Percentiles rank a stretch among this genome's conserved stretches.
Conservation (phyloP, 176 grass and related monocot species). For the Typha latifolia region DNA sequence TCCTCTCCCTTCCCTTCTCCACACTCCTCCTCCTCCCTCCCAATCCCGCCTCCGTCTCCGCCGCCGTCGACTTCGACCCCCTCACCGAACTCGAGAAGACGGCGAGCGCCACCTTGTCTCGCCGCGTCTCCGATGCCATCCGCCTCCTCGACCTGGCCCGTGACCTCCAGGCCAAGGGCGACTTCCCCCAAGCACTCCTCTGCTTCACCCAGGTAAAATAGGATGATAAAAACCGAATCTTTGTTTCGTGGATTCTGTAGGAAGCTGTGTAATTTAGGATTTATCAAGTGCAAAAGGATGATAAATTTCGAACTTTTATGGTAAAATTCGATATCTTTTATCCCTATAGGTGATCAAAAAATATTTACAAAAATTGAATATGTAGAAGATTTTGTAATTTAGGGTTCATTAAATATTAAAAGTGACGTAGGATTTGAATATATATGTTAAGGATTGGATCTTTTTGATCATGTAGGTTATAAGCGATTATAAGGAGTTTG, state of each 20-base stretch:
- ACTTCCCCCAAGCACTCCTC: constrained; percentile 54
- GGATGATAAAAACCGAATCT: background rate
- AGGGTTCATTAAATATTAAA: too few relatives aligned
- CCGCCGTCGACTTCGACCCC: constrained; percentile 30
- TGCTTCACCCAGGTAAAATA: constrained; percentile 50
- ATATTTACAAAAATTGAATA: background rate
- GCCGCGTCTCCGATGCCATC: constrained; percentile 52
- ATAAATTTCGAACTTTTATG: background rate
- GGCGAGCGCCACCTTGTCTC: constrained; percentile 42
- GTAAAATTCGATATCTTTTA: background rate
- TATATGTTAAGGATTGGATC: background rate
- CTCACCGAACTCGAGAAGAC: constrained; percentile 36
- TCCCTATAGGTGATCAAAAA: background rate
- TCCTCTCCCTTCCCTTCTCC: constrained; percentile 26
- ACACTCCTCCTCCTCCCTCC: constrained; percentile 15
- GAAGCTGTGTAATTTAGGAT: background rate
- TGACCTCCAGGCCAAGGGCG: constrained; percentile 78
- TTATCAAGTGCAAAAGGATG: background rate
- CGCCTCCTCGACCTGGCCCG: constrained; percentile 49
- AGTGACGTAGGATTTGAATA: too few relatives aligned
- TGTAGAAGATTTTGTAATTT: too few relatives aligned
- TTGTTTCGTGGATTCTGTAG: background rate
- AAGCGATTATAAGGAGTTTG: constrained; percentile 63
- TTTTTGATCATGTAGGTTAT: constrained; percentile 20
- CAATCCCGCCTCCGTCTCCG: constrained; percentile 4